Percentiles rank a stretch among this genome's conserved stretches.
phyloP scores from a whole-genome alignment of 2,329 filamentous ascomycete genomes.

The Geosmithia flava region DNA sequence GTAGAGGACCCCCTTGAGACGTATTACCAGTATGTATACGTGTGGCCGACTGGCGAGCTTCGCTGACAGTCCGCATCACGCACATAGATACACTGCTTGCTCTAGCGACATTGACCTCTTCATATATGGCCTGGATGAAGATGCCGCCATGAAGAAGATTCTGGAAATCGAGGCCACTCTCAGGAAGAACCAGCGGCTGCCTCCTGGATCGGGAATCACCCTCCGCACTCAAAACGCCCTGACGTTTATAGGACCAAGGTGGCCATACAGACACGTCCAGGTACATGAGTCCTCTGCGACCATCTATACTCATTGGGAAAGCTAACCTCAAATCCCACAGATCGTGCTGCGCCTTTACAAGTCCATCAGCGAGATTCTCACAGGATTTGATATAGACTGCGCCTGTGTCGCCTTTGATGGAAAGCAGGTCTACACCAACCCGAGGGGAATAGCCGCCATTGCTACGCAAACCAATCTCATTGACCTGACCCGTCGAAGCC shows the following conservation, averaged over 20 bases:
- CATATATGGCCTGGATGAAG: slow-evolving; percentile 55
- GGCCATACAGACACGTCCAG: slow-evolving; percentile 61
- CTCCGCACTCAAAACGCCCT: slow-evolving; percentile 69
- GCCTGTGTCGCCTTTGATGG: slow-evolving; percentile 74
- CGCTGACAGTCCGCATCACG: background rate
- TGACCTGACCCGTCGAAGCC: slow-evolving; percentile 60
- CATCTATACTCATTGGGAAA: background rate
- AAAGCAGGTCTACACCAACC: slow-evolving; percentile 57
- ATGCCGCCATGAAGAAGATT: slow-evolving; percentile 60
- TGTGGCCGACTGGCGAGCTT: too few species aligned
- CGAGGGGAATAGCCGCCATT: slow-evolving; percentile 59
- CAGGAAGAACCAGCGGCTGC: slow-evolving; percentile 55
- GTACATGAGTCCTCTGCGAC: slow-evolving; percentile 8
- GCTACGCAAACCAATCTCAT: slow-evolving; percentile 65
- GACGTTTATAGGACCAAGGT: slow-evolving; percentile 58
- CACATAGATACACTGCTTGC: slow-evolving; percentile 1
- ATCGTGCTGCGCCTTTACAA: slow-evolving; percentile 73
- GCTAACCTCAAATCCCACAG: slow-evolving; percentile 16
- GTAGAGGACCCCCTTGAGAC: slow-evolving; percentile 34
- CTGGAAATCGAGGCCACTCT: slow-evolving; percentile 57
- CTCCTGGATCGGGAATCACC: background rate
- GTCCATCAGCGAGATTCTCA: slow-evolving; percentile 71
- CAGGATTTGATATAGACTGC: slow-evolving; percentile 81
- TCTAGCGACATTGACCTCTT: slow-evolving; percentile 60
- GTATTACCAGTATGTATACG: slow-evolving; percentile 58